phyloP scores from a whole-genome alignment of 2,329 filamentous ascomycete species.

The Hypoxylon sp. region DNA sequence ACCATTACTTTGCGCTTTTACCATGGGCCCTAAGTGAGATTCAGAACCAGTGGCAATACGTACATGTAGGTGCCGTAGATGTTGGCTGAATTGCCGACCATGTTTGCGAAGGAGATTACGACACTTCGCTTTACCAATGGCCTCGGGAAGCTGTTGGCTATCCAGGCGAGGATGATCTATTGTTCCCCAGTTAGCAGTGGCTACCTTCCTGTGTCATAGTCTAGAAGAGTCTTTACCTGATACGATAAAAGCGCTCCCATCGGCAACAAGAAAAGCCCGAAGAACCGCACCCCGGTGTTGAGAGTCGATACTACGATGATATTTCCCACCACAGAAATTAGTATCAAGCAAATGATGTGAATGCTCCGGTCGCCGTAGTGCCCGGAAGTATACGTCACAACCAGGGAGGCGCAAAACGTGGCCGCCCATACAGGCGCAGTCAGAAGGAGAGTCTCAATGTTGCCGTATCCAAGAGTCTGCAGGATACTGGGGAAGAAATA shows the following conservation, averaged over 20 bases:
- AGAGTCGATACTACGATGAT: slow-evolving; percentile 68
- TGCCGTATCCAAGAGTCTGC: slow-evolving; percentile 70
- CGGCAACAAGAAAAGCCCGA: slow-evolving; percentile 74
- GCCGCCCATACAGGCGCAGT: slow-evolving; percentile 70
- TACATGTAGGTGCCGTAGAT: slow-evolving; percentile 66
- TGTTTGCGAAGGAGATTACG: slow-evolving; percentile 75
- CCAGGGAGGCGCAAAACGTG: slow-evolving; percentile 67
- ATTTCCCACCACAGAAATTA: slow-evolving; percentile 67
- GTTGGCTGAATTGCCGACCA: slow-evolving; percentile 72
- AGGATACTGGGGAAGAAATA: slow-evolving; percentile 78
- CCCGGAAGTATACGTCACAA: slow-evolving; percentile 69
- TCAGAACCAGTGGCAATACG: background rate
- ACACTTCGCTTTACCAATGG: slow-evolving; percentile 76
- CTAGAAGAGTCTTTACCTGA: slow-evolving; percentile 43
- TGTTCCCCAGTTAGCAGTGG: slow-evolving; percentile 1
- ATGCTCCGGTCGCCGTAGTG: slow-evolving; percentile 68
- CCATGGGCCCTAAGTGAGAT: background rate
- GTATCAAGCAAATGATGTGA: slow-evolving; percentile 68
- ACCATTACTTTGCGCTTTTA: background rate
- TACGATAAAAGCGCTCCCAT: slow-evolving; percentile 67
- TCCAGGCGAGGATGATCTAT: slow-evolving; percentile 74
- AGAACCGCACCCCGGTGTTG: slow-evolving; percentile 67
- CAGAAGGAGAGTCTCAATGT: slow-evolving; percentile 68
- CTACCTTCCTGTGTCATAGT: background rate
- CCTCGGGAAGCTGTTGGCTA: slow-evolving; percentile 79